A percentile compares a stretch with the other conserved stretches of the same genome.
phyloP scores from a whole-genome alignment of 2,329 filamentous ascomycete genomes.

The Neonectria faginata region DNA sequence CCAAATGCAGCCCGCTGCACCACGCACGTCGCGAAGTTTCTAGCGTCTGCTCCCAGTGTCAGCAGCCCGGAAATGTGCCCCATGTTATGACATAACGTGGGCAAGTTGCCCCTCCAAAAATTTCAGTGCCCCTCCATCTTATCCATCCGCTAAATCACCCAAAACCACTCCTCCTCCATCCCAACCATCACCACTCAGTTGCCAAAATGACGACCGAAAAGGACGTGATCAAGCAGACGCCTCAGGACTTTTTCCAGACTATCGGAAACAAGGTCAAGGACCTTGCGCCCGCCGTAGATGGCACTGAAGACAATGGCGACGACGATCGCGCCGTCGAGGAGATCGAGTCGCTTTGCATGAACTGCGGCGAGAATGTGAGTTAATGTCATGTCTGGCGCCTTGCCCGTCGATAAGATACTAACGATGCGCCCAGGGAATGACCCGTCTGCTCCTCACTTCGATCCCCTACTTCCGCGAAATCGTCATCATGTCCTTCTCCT shows the following conservation, averaged over 20 bases:
- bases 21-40: slow-evolving; percentile 39
- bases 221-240: slow-evolving; percentile 54
- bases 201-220: slow-evolving; percentile 57
- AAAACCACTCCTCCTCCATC: slow-evolving; percentile 27
- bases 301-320: slow-evolving; percentile 50
- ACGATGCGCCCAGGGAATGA: slow-evolving; percentile 73
- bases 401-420: slow-evolving; percentile 20
- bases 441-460: slow-evolving; percentile 86
- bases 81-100: slow-evolving; percentile 46
- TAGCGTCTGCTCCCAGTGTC: slow-evolving; percentile 34
- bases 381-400: not conserved
- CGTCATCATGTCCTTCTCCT: slow-evolving; percentile 96
- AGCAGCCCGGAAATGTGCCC: slow-evolving; percentile 2
- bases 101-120: slow-evolving; percentile 50
- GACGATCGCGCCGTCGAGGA: slow-evolving; percentile 69
- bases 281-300: slow-evolving; percentile 56
- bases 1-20: not conserved
- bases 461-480: slow-evolving; percentile 99
- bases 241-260: slow-evolving; percentile 69
- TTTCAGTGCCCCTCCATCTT: slow-evolving; percentile 46
- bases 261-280: slow-evolving; percentile 72
- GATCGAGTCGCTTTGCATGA: slow-evolving; percentile 87
- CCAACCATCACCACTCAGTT: slow-evolving; percentile 33
- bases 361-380: slow-evolving; percentile 81
- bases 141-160: slow-evolving; percentile 20